Evolutionary conservation across 192 early-diverging fungal species (phyloP), one percentile per base, ranked within the genome.

Genomic region (Mortierella alpina): DNA sequence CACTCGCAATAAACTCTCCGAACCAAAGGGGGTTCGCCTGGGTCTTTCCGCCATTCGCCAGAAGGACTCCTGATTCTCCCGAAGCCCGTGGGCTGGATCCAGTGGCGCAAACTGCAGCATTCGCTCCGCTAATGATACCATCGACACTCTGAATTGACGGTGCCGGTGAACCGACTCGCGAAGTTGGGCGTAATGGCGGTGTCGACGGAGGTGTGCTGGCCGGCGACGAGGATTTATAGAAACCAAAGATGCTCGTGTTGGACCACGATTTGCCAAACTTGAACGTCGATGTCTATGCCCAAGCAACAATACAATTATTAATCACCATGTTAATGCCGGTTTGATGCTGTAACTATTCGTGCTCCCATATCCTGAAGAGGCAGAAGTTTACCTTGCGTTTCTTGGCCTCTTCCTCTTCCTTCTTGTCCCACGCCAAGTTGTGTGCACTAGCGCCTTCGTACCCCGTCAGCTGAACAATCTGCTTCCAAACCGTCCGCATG

Each of bases 211-310:
- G 77, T 17, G 77, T 71, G 9, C 58, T 63, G n/a, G 59, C 39
- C 8, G 76, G 57, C 1, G 76, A 44, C 1, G 69, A 70, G 2
- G 75, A 62, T 56, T 55, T 61, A 23, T 80, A 80, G 58, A 80
- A 80, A 58, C 77, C 77, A 57, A 80, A 80, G 39, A 80, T 72
- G 46, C 70, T 72, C 5, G 77, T 63, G 15, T 72, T 80, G 12
- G 77, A 80, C 77, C 77, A 80, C 14, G 77, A 80, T 23, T 80
- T 80, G 41, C 77, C 70, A 72, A 80, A 80, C n/a, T 64, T 80
- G 66, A 80, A 80, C 12, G 77, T 80, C 1, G 77, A 72, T 0
- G 47, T 68, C 52, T 75, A 64, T 9, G 15, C 48, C 17, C 60
- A 42, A 10, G 4, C 6, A 31, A 62, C 39, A 65, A 65, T 1